Base-by-base conservation (phyloP, 257 asterid species). In the Jacaranda mimosifolia region DNA sequence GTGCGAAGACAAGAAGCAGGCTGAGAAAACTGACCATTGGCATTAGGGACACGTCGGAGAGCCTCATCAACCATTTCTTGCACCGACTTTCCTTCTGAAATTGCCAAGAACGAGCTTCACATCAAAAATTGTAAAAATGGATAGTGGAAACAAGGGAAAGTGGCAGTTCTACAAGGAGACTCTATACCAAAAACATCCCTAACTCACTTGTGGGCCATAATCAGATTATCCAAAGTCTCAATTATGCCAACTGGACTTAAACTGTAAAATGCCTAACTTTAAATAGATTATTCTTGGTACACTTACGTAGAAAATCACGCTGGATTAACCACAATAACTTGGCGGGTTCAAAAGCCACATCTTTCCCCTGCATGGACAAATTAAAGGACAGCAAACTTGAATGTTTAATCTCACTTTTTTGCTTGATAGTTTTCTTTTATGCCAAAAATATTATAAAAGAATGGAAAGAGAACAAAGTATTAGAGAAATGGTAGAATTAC, bases 281-380 rank as follows among this genome's bases (percentile, higher is more conserved):
- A 42, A 35, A 52, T 19, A 42, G 13, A 55, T 52, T 19, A 9
- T 65, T 48, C 56, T n/a, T 12, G 60, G 68, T 9, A 70, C 7
- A 86, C 98, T 83, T 85, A 96, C 99, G 97, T 72, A 93, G 89
- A 80, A 96, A 96, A 84, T 96, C 99, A 72, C 98, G 98, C 85
- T 96, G 99, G 85, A 96, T 96, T 82, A 96, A 86, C 99, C 99
- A 96, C 73, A 96, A 87, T 71, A 96, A 91, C 83, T 93, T 96
- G 60, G 99, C 98, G 42, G 98, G 98, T 84, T 90, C 97, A 77
- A 96, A 96, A 55, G 98, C 98, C 83, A 96, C 92, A 81, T 89
- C 99, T 85, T 91, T 91, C 66, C 98, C 99, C 99, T 93, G 88
- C 85, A 84, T 43, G 72, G 79, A 80, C 69, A 67, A 53, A 80